A percentile compares a stretch with the other conserved stretches of the same genome.
Conservation (phyloP, 257 asterid species). For the Penstemon davidsonii region DNA sequence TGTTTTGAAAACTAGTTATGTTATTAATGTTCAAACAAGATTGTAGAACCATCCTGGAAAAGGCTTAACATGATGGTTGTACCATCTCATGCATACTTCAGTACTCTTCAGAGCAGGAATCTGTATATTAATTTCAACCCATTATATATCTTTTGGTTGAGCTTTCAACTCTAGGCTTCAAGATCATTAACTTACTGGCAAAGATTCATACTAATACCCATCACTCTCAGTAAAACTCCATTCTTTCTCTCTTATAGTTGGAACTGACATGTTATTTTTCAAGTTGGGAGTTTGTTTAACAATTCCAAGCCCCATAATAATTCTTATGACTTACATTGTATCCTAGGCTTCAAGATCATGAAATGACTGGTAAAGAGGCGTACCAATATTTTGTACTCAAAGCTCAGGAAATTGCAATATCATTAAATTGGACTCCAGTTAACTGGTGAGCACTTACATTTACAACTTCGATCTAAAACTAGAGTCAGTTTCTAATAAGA, state of each 20-base stretch:
- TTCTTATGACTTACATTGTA: conserved; percentile 22
- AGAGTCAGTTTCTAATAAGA: not conserved
- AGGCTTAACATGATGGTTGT: not conserved
- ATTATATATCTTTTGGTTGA: no score
- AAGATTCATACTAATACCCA: no score
- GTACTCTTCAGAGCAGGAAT: no score
- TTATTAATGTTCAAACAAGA: not conserved
- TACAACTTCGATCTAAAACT: not conserved
- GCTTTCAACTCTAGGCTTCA: no score
- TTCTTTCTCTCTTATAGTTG: not conserved
- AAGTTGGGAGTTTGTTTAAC: conserved; percentile 8
- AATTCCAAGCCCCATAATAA: conserved; percentile 12
- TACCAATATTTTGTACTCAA: conserved; percentile 84
- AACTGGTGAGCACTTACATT: conserved; percentile 61
- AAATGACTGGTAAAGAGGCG: conserved; percentile 76
- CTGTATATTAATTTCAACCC: no score
- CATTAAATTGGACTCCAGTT: conserved; percentile 79
- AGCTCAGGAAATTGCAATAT: conserved; percentile 87
- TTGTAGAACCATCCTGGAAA: not conserved
- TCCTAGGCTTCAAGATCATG: conserved; percentile 79
- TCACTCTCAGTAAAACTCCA: not conserved
- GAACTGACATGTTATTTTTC: not conserved
- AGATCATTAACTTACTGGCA: no score
- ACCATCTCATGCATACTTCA: not conserved
- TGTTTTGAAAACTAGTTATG: not conserved